A percentile compares a stretch with the other conserved stretches of the same genome.
Conservation (phyloP, 306 rosid genomes). For the Quillaja saponaria region DNA sequence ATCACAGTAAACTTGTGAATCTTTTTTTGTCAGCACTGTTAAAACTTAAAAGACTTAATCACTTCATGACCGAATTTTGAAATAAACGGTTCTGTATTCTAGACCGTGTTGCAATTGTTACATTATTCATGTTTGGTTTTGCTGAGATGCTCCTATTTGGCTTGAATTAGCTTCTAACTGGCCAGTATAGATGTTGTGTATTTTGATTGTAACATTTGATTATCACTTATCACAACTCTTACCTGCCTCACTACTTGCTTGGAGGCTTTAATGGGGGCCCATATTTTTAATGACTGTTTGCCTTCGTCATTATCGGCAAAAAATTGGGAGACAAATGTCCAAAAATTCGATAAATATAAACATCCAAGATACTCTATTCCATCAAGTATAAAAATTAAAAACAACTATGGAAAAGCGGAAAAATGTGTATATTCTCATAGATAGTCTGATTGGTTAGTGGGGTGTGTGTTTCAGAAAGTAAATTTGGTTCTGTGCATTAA, state of each 20-base stretch:
- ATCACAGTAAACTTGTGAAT: neutral
- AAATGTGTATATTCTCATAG: slow-evolving; percentile 21
- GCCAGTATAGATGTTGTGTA: too few species aligned
- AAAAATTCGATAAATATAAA: slow-evolving; percentile 13
- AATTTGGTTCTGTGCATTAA: neutral
- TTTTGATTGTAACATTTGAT: too few species aligned
- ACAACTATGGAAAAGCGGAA: neutral
- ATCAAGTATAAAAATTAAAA: neutral
- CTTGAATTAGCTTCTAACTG: too few species aligned
- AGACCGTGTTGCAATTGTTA: too few species aligned
- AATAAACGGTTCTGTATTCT: too few species aligned
- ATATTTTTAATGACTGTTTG: slow-evolving; percentile 16
- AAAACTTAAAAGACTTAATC: too few species aligned
- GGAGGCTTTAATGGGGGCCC: slow-evolving; percentile 15
- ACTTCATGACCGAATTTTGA: too few species aligned
- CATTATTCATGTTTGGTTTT: too few species aligned
- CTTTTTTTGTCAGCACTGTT: too few species aligned
- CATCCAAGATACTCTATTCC: slow-evolving; percentile 6
- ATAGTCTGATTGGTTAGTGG: slow-evolving; percentile 14
- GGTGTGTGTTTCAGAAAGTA: neutral
- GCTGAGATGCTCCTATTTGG: too few species aligned
- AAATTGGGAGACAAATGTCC: slow-evolving; percentile 13
- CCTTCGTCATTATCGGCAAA: slow-evolving; percentile 15
- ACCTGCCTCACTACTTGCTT: slow-evolving; percentile 5
- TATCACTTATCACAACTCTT: neutral